Base-by-base conservation (phyloP, 805 yeast genomes). In the Starmerella gropengiesseri region DNA sequence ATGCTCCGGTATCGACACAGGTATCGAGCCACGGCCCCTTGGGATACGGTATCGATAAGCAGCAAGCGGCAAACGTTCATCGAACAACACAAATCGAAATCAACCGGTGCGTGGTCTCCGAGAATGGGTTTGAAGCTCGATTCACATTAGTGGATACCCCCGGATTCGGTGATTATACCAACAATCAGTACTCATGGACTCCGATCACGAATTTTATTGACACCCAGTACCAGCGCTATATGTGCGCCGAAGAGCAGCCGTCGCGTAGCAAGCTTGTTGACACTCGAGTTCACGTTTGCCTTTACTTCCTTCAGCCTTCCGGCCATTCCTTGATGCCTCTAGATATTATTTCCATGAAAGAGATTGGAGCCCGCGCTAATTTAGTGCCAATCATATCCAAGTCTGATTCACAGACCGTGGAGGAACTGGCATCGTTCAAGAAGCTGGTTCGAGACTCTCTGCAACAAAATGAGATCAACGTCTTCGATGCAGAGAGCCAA, bases 241-340 rank as follows among this genome's bases (percentile, higher is more conserved):
- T 86, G 89, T 81, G 81, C 60, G 95, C 83, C 61, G 95, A 86
- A 59, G 91, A 85, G 58, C 97, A 87, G 65, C 97, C 97, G 26
- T 62, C 60, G 40, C 75, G 97, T 62, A 46, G 41, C 2, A 29
- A 40, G 34, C 36, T 60, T 9, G 64, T 64, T 31, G 96, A 87
- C 63, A 66, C 84, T 50, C 74, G 96, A 56, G 95, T 87, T 27
- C 94, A 87, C 57, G 94, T 86, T 2, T 83, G 93, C 60, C 65
- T 87, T 35, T 87, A 86, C 64, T 86, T 87, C 59, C 80, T 87
- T 50, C 77, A 89, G 58, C 96, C 96, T 34, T 81, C 93, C 1
- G 94, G 93, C 17, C 94, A 84, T 59, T 76, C 18, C 16, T 86
- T 87, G 54, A 79, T 81, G 59, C 94, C 94, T 7, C 66, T 87